phyloP scores from a whole-genome alignment of 306 rosid species.

The Biancaea sappan region DNA sequence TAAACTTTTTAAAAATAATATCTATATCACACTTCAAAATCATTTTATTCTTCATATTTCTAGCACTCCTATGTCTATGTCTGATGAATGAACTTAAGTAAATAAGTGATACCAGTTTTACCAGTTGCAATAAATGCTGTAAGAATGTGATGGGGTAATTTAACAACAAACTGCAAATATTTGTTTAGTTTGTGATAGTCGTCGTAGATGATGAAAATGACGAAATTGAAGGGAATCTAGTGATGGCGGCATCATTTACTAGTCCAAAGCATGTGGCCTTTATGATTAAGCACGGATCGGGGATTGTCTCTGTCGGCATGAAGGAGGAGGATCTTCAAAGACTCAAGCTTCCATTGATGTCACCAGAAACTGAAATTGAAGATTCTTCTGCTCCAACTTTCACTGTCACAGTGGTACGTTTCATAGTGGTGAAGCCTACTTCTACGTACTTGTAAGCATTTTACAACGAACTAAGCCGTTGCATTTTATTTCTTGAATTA shows the following conservation, averaged over 20 bases:
- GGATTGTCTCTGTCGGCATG: constrained; percentile 86
- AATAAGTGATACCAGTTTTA: background rate
- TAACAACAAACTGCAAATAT: constrained; percentile 12
- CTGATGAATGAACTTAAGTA: background rate
- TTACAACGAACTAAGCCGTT: background rate
- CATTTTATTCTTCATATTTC: no score
- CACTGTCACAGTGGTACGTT: constrained; percentile 79
- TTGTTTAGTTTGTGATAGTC: constrained; percentile 69
- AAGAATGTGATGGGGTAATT: constrained; percentile 12
- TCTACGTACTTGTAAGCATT: background rate
- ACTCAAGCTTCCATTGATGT: constrained; percentile 80
- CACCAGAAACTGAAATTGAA: constrained; percentile 64
- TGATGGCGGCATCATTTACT: constrained; percentile 69
- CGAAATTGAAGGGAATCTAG: constrained; percentile 70
- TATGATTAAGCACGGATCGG: constrained; percentile 79
- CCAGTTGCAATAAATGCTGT: background rate
- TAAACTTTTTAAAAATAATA: no score
- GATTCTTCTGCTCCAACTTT: constrained; percentile 84
- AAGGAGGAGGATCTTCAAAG: constrained; percentile 78
- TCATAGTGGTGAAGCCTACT: background rate
- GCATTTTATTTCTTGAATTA: no score
- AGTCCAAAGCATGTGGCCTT: constrained; percentile 58
- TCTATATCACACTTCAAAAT: no score
- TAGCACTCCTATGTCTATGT: no score
- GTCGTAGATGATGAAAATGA: constrained; percentile 86